Base-by-base conservation (phyloP, 2,329 filamentous ascomycete genomes). In the Epichloe uncinata region DNA sequence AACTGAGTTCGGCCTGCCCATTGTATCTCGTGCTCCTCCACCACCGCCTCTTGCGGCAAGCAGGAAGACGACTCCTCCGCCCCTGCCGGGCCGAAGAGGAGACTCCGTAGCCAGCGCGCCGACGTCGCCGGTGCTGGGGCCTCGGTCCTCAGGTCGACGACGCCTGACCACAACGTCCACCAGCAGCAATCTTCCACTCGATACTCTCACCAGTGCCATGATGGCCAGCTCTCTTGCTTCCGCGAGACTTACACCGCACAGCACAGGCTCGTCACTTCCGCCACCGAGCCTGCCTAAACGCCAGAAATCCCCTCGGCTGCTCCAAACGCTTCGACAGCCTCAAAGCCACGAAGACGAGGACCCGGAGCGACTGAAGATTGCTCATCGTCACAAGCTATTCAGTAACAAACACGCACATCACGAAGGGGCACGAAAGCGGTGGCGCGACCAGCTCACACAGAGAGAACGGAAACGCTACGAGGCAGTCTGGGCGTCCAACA, bases 401-500 rank as follows among this genome's bases (percentile, higher is more conserved):
- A 62, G 62, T 9, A 66, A 66, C 40, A 82, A 84, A 52, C 85
- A 90, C 62, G 77, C 81, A 1, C 86, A 93, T 59, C 81, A 87
- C 57, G 86, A 91, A 61, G 86, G 84, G 0, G 76, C 84, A 4
- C 77, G 86, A 16, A 82, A 80, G 59, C 78, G 85, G 6, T 93
- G 87, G 87, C 77, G 85, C 41, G 85, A 90, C 56, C 74, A 80
- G 53, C 78, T 93, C 41, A 86, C 83, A 0, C 75, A 79, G 45
- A 72, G 79, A 5, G 85, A 93, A 60, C 73, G 84, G n/a, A 85
- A 85, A 60, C 75, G 87, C 1, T 93, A 93, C 63, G 87, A 91
- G 63, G 87, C 84, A 2, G 77, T 93, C 1, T 93, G 86, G 85
- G 87, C 87, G 1, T 87, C 85, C 40, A 93, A 93, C 58, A 79